A percentile compares a stretch with the other conserved stretches of the same genome.
phyloP scores from a whole-genome alignment of 768 basidiomycete species.

The Hericium alpestre region DNA sequence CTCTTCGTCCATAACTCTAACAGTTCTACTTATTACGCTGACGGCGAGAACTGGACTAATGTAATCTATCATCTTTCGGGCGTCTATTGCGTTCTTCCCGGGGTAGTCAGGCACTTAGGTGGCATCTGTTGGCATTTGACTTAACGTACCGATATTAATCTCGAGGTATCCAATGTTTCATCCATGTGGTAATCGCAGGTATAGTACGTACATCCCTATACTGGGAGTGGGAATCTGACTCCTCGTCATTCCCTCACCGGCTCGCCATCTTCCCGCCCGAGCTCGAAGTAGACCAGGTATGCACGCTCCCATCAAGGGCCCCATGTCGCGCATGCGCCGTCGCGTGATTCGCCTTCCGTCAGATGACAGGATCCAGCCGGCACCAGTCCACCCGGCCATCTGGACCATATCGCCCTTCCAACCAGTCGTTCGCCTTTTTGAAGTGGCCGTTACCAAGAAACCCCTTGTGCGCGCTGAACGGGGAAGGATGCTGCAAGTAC shows the following conservation, averaged over 20 bases:
- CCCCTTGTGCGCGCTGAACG: slow-evolving; percentile 64
- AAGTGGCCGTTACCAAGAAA: slow-evolving; percentile 90
- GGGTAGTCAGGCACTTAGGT: slow-evolving; percentile 9
- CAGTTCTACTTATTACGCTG: slow-evolving; percentile 1
- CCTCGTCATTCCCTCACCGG: background rate
- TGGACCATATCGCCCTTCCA: slow-evolving; percentile 65
- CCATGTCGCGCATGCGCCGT: background rate
- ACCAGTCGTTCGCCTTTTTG: slow-evolving; percentile 78
- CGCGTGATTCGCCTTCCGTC: slow-evolving; percentile 5
- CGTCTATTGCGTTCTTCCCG: slow-evolving; percentile 4
- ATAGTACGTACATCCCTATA: background rate
- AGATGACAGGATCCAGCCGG: slow-evolving; percentile 24
- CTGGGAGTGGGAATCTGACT: background rate
- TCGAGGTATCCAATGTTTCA: background rate
- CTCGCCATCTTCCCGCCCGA: background rate
- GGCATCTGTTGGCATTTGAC: background rate
- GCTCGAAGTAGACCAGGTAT: background rate
- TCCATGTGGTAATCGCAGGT: background rate
- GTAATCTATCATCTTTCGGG: slow-evolving; percentile 9
- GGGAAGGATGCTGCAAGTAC: slow-evolving; percentile 65
- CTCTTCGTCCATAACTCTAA: background rate
- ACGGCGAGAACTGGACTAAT: slow-evolving; percentile 8
- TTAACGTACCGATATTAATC: slow-evolving; percentile 7
- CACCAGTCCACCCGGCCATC: slow-evolving; percentile 72
- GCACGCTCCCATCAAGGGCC: background rate